Conservation (phyloP, 768 basidiomycete species). For the Tylopilus cervinicoccineus region DNA sequence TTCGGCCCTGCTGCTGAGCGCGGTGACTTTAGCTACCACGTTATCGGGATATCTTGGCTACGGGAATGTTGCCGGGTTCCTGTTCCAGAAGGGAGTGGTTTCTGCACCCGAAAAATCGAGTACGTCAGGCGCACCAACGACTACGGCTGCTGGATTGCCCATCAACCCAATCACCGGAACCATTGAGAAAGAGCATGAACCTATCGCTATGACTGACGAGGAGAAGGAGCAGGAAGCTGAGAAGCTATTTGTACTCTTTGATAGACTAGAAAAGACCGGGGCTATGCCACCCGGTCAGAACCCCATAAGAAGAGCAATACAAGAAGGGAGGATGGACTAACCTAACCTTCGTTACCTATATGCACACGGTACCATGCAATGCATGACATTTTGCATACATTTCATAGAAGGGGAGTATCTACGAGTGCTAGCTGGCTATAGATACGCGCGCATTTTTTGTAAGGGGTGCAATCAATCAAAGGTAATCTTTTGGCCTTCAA, state of each 20-base stretch:
- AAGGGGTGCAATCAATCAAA: conserved; percentile 31
- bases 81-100: conserved; percentile 88
- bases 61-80: conserved; percentile 91
- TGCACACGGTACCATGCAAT: background rate
- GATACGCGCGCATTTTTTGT: background rate
- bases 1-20: background rate
- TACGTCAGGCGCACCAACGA: conserved; percentile 31
- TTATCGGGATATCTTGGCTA: conserved; percentile 85
- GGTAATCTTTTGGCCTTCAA: conserved; percentile 51
- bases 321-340: conserved; percentile 21
- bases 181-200: conserved; percentile 36
- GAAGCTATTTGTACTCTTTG: conserved; percentile 87
- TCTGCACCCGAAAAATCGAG: conserved; percentile 44
- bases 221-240: conserved; percentile 95
- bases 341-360: background rate
- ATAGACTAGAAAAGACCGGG: conserved; percentile 78
- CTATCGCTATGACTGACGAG: conserved; percentile 80
- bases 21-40: conserved; percentile 47
- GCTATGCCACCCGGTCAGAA: conserved; percentile 62
- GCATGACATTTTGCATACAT: conserved; percentile 1
- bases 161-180: conserved; percentile 92
- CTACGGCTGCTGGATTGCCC: conserved; percentile 36
- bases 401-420: background rate
- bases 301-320: conserved; percentile 69
- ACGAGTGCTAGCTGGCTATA: background rate